Percentiles rank a stretch among this genome's conserved stretches.
Conservation (phyloP, 129 eudicot species). For the Kitagawia praeruptora region DNA sequence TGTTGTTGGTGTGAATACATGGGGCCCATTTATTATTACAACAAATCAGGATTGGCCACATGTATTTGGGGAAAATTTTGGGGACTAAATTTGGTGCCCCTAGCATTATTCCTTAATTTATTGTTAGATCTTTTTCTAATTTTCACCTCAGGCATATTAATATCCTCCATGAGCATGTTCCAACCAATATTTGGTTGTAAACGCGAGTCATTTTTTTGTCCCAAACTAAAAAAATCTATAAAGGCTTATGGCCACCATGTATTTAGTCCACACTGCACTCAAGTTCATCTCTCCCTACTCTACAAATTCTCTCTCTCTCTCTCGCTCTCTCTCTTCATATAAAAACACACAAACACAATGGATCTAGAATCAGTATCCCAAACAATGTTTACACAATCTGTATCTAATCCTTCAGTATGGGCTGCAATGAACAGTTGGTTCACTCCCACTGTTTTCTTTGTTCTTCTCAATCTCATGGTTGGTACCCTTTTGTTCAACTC, state of each 20-base stretch:
- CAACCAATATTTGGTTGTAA: too few relatives aligned
- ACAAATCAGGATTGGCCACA: too few relatives aligned
- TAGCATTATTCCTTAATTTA: too few relatives aligned
- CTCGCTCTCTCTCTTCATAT: neutral
- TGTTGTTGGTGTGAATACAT: too few relatives aligned
- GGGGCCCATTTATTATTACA: too few relatives aligned
- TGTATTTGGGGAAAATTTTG: too few relatives aligned
- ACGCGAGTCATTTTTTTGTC: too few relatives aligned
- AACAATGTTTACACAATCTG: slow-evolving; percentile 64
- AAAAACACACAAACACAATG: slow-evolving; percentile 15
- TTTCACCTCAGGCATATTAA: too few relatives aligned
- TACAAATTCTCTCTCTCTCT: neutral
- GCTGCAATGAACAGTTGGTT: slow-evolving; percentile 75
- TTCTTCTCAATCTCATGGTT: slow-evolving; percentile 77
- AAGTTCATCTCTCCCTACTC: neutral
- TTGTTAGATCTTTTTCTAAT: too few relatives aligned
- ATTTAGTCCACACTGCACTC: neutral
- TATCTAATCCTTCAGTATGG: slow-evolving; percentile 44
- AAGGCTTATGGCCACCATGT: neutral
- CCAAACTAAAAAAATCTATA: neutral
- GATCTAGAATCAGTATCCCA: slow-evolving; percentile 5
- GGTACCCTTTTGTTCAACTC: slow-evolving; percentile 78
- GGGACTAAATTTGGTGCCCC: too few relatives aligned
- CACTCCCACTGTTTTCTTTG: slow-evolving; percentile 82
- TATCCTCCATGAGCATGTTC: too few relatives aligned